These are phyloP conservation scores for Candida rishiriensis DNA, from an alignment of 805 yeast species.

Conservation along the genomic window DNA sequence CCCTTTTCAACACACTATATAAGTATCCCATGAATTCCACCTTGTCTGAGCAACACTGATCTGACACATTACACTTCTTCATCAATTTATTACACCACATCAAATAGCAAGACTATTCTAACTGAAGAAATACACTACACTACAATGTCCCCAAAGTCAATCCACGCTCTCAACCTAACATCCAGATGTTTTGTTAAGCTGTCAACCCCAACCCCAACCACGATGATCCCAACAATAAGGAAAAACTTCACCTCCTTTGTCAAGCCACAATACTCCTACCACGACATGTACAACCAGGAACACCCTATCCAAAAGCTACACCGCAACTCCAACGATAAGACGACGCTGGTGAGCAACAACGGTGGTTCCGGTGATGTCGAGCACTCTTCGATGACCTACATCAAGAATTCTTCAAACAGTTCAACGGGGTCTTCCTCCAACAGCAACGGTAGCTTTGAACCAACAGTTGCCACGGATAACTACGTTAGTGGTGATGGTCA, in stretches of 20 bases:
- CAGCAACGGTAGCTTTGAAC: conserved; percentile 24
- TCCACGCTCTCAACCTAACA: conserved; percentile 25
- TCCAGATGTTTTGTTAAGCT: conserved; percentile 23
- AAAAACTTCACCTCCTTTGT: conserved; percentile 25
- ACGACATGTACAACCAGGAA: conserved; percentile 23
- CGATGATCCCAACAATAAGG: conserved; percentile 4
- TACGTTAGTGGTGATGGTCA: conserved; percentile 25
- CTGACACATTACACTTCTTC: no score
- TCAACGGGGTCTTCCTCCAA: conserved; percentile 8
- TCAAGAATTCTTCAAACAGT: conserved; percentile 20
- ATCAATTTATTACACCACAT: not conserved
- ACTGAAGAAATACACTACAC: not conserved
- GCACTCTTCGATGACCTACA: conserved; percentile 25
- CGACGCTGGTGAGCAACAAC: conserved; percentile 24
- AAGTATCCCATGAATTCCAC: no score
- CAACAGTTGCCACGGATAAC: conserved; percentile 28
- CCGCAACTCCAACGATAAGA: conserved; percentile 9
- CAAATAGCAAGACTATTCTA: not conserved
- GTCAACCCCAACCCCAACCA: conserved; percentile 6
- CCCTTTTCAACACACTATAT: no score
- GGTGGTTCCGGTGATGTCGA: conserved; percentile 28
- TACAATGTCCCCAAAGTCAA: conserved; percentile 24
- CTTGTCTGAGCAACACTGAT: no score
- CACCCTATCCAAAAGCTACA: conserved; percentile 16
- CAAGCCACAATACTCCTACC: conserved; percentile 17